Conservation (phyloP, 1,284 basidiomycete genomes). For the Ceratobasidium sp. region DNA sequence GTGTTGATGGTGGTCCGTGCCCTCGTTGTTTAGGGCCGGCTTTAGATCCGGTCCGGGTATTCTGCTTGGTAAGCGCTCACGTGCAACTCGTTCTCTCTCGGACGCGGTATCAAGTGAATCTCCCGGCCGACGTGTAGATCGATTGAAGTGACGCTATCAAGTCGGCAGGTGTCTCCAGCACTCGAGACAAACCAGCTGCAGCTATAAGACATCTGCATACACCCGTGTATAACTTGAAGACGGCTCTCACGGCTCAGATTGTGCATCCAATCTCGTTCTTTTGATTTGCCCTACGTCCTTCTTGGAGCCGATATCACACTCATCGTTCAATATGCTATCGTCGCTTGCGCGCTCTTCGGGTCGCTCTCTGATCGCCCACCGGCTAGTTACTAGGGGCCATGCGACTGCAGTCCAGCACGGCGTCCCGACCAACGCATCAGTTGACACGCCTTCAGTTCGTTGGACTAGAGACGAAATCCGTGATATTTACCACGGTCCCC, state of each 20-base stretch:
- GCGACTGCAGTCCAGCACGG: slow-evolving; percentile 29
- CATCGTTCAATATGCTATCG: slow-evolving; percentile 21
- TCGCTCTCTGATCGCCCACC: slow-evolving; percentile 5
- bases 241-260: slow-evolving; percentile 26
- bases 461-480: slow-evolving; percentile 82
- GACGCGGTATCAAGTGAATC: slow-evolving; percentile 23
- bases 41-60: not conserved
- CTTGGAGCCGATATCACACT: not conserved
- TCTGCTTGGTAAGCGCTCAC: slow-evolving; percentile 4
- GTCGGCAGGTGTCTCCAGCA: slow-evolving; percentile 5
- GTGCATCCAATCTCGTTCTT: slow-evolving; percentile 31
- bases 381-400: slow-evolving; percentile 6
- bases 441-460: slow-evolving; percentile 6
- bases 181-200: not conserved
- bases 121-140: slow-evolving; percentile 31
- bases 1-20: slow-evolving; percentile 45
- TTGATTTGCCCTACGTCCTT: slow-evolving; percentile 30
- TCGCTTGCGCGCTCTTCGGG: slow-evolving; percentile 23
- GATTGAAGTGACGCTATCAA: slow-evolving; percentile 17
- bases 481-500: slow-evolving; percentile 80
- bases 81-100: not conserved
- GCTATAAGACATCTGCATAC: slow-evolving; percentile 33
- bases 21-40: slow-evolving; percentile 40
- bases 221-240: slow-evolving; percentile 11
- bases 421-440: not conserved